Conservation (phyloP, 768 basidiomycete species). For the Gymnopilus dilepis region DNA sequence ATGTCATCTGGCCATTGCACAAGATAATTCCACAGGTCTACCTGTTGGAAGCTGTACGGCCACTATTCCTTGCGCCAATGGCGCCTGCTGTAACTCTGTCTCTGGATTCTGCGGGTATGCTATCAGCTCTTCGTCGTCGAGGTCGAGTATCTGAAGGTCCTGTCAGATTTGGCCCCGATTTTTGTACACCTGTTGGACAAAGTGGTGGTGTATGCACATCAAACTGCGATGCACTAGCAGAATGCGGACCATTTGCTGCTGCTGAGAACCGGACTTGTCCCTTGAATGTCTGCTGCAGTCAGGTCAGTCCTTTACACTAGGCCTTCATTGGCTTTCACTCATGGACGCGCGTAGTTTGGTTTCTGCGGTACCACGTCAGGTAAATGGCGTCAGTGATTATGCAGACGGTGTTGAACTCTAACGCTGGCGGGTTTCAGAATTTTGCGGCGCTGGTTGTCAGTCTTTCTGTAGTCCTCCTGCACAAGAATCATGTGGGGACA, state of each 20-base stretch:
- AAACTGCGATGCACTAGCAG: slow-evolving; percentile 19
- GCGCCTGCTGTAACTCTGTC: slow-evolving; percentile 29
- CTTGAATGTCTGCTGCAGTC: slow-evolving; percentile 22
- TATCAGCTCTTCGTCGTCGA: background rate
- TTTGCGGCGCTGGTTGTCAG: slow-evolving; percentile 12
- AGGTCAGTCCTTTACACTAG: slow-evolving; percentile 9
- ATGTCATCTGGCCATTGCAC: slow-evolving; percentile 12
- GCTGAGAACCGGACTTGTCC: slow-evolving; percentile 17
- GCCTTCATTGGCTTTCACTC: background rate
- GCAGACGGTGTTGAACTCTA: slow-evolving; percentile 11
- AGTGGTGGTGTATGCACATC: slow-evolving; percentile 17
- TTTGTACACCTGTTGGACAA: slow-evolving; percentile 20
- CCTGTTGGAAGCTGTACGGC: slow-evolving; percentile 29
- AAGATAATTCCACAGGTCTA: slow-evolving; percentile 25
- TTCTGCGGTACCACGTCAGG: slow-evolving; percentile 23
- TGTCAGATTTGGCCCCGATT: slow-evolving; percentile 20
- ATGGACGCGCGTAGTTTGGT: slow-evolving; percentile 11
- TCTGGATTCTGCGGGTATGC: slow-evolving; percentile 33
- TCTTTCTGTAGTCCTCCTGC: slow-evolving; percentile 11
- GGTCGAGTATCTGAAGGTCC: background rate
- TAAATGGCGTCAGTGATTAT: background rate
- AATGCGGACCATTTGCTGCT: slow-evolving; percentile 21
- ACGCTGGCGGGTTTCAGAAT: background rate
- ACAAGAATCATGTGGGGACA: slow-evolving; percentile 17
- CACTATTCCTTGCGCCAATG: slow-evolving; percentile 31